phyloP scores from a whole-genome alignment of 805 yeast species.

The Tetrapisispora pingtungensis region DNA sequence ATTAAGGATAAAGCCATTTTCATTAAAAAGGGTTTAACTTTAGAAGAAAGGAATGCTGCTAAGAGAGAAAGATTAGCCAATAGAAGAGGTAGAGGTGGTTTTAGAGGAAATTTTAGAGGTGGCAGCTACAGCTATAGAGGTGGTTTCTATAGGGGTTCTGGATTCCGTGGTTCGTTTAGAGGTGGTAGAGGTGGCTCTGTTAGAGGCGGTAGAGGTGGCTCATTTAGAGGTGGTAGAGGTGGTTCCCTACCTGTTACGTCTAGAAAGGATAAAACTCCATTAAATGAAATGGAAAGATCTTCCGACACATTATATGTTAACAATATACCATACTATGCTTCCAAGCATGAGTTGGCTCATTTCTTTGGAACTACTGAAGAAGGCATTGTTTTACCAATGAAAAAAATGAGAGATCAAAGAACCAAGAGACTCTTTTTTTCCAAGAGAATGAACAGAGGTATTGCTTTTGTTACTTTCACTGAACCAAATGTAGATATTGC shows the following conservation, averaged over 20 bases:
- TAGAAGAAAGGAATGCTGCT: constrained; percentile 9
- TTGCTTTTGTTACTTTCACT: constrained; percentile 49
- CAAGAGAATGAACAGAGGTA: constrained; percentile 40
- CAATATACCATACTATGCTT: constrained; percentile 51
- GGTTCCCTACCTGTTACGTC: constrained; percentile 8
- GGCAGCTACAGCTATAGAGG: constrained; percentile 3
- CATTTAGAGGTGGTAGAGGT: constrained; percentile 14
- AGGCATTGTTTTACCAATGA: constrained; percentile 44
- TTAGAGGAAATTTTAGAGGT: constrained; percentile 13
- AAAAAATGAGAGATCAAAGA: constrained; percentile 23
- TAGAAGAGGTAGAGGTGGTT: constrained; percentile 9
- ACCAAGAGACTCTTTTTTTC: constrained; percentile 30
- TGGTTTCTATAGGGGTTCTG: constrained; percentile 5
- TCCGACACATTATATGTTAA: constrained; percentile 50
- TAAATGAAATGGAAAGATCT: constrained; percentile 33
- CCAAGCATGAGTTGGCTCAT: constrained; percentile 44
- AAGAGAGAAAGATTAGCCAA: constrained; percentile 5
- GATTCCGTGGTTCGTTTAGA: constrained; percentile 7
- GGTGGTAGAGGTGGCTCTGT: constrained; percentile 9
- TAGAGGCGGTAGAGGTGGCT: constrained; percentile 12
- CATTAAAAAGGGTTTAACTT: constrained; percentile 22
- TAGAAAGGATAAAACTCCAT: constrained; percentile 27
- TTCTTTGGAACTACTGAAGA: constrained; percentile 42
- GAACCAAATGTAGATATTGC: constrained; percentile 38
- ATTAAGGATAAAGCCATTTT: constrained; percentile 27